Evolutionary conservation across 2,329 filamentous ascomycete genomes (phyloP), one percentile per base, ranked within the genome.

Genomic region (Fusarium metavorans): DNA sequence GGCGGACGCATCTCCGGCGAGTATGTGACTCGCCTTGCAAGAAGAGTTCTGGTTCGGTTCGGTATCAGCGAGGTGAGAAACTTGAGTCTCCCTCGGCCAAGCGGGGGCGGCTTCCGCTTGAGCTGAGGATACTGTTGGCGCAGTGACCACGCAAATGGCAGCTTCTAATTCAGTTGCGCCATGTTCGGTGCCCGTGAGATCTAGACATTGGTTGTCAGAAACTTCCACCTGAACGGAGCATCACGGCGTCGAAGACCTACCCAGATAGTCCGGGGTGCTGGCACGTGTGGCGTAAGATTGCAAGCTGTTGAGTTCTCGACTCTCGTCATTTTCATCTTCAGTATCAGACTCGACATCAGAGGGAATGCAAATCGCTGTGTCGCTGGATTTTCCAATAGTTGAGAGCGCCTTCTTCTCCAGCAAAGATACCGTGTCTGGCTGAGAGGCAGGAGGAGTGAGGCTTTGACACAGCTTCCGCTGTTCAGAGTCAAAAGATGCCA

Each of bases 291-390:
- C 23, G 23, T 4, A 25, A 27, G 43, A 48, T 1, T 25, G 23
- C 14, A 16, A 50, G 32, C 16, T 32, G 2, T 35, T 16, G 13
- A 48, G 23, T 52, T 62, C 63, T 57, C 52, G 32, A 62, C 37
- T 43, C 52, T 64, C 34, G 25, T 34, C 27, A 35, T 56, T 14
- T 20, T 70, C 41, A 67, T 67, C 25, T 66, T 70, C 41, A 14
- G 45, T 66, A 1, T 48, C 8, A 18, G 43, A 48, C 13, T 48
- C 14, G 4, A 27, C 8, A 27, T 48, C 7, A 27, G 23, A 27
- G 23, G 13, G 23, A 48, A 48, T 48, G 0, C 14, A 48, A 48
- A 48, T 48, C 23, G 43, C 23, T 27, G 8, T 27, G 4, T 48
- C 43, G 7, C 43, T 48, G 14, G 43, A 27, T 48, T 27, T 18